These are phyloP conservation scores for Rhodomyrtus psidioides DNA, from an alignment of 441 rosid species.

Conservation along the genomic window DNA sequence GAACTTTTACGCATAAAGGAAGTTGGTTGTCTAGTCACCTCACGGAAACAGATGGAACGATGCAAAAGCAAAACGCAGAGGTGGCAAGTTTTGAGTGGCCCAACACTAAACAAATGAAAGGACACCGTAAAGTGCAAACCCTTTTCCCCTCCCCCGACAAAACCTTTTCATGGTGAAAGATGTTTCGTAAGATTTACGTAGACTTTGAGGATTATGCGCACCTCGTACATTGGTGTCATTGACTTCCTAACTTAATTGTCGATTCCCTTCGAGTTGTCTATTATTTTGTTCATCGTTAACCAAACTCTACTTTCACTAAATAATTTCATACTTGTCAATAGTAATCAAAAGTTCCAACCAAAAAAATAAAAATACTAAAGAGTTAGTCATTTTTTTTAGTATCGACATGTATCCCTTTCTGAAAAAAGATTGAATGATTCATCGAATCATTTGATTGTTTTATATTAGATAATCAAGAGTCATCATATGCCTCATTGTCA, in stretches of 20 bases:
- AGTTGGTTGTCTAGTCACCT: background rate
- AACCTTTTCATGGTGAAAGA: background rate
- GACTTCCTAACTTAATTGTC: rapidly evolving
- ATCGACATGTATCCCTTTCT: background rate
- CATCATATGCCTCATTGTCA: rapidly evolving
- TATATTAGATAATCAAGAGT: background rate
- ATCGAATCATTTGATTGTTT: background rate
- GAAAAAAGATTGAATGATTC: background rate
- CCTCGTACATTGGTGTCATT: background rate
- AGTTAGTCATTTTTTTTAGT: background rate
- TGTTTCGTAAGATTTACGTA: rapidly evolving
- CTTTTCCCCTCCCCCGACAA: background rate
- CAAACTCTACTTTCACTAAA: background rate
- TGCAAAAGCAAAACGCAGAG: background rate
- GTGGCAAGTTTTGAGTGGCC: background rate
- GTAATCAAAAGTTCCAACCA: too few species aligned
- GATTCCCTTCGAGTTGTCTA: background rate
- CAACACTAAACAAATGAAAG: background rate
- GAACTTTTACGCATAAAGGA: background rate
- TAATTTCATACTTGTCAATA: background rate
- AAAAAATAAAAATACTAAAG: background rate
- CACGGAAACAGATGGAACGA: background rate
- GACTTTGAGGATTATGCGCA: background rate
- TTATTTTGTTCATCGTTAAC: background rate
- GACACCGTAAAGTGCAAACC: background rate